phyloP scores from a whole-genome alignment of 106 monocot species.

The Alisma plantagoaquatica region DNA sequence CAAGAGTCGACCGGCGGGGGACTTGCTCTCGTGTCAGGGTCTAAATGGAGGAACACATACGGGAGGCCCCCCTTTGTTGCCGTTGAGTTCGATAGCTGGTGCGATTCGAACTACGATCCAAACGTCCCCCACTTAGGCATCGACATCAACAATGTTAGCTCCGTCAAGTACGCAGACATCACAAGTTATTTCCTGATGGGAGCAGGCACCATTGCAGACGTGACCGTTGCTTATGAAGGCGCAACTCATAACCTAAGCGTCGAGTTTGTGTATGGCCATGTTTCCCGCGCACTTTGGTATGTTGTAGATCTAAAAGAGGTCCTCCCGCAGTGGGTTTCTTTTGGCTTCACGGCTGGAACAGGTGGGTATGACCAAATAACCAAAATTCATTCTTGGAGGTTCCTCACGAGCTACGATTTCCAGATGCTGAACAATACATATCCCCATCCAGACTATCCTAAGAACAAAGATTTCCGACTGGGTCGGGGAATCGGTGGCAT shows the following conservation, averaged over 20 bases:
- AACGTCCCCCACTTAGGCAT: not conserved
- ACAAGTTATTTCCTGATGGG: not conserved
- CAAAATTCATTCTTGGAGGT: not conserved
- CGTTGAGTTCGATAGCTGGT: not conserved
- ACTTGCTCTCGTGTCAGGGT: too few species aligned
- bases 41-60: too few species aligned
- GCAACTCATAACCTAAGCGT: not conserved
- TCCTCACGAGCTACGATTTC: not conserved
- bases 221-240: not conserved
- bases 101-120: not conserved
- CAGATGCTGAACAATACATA: too few species aligned
- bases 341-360: not conserved
- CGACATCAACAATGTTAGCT: not conserved
- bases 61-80: too few species aligned
- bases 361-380: not conserved
- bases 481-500: not conserved
- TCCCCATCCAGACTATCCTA: not conserved
- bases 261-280: not conserved
- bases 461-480: not conserved
- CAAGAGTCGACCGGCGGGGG: too few species aligned
- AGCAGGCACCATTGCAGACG: not conserved
- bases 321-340: not conserved
- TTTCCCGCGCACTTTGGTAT: not conserved
- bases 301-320: not conserved
- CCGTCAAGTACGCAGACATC: not conserved